Base-by-base conservation (phyloP, 139 green algal species). In the Auxenochlorella protothecoides region DNA sequence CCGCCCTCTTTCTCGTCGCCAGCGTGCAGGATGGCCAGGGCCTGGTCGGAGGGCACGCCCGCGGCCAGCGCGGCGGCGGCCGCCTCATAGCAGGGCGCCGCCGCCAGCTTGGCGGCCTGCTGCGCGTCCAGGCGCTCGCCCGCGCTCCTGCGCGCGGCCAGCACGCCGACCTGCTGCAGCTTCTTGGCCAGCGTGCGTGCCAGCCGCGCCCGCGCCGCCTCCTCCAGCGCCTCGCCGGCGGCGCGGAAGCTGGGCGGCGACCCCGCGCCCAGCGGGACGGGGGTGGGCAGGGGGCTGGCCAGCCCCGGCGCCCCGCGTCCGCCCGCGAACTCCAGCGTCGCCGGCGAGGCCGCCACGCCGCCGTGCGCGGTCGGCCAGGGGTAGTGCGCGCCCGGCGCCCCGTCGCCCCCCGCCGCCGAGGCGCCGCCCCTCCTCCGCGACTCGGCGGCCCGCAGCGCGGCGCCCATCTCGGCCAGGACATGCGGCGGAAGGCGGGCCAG, bases 91-190 rank as follows among this genome's bases (percentile, higher is more conserved):
- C 81, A 76, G 3, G 70, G 77, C 44, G 78, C 74, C 61, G 85
- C 68, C 4, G 77, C 63, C 53, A 93, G 7, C 71, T 96, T 96
- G 57, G 80, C 85, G 3, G 67, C 66, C 83, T 96, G 91, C 84
- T 96, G 90, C 8, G 76, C 60, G 63, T 96, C 88, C 65, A 96
- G 76, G 2, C 66, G 6, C 5, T 11, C 52, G 0, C 78, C 81
- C 0, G n/a, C 61, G 15, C 52, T 61, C 66, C 70, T 16, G 9
- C 78, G 75, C 11, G 6, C 70, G 56, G 85, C 81, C 54, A 92
- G 67, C 13, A 55, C 64, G 11, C 83, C 78, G 13, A 92, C 81
- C 82, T 95, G 89, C 79, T 93, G 85, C 78, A 96, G 76, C 86
- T 96, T 96, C 77, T 93, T 93, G 11, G 67, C 59, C 69, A 96